phyloP scores from a whole-genome alignment of 345 rosid species.

The Erodium maritimum region DNA sequence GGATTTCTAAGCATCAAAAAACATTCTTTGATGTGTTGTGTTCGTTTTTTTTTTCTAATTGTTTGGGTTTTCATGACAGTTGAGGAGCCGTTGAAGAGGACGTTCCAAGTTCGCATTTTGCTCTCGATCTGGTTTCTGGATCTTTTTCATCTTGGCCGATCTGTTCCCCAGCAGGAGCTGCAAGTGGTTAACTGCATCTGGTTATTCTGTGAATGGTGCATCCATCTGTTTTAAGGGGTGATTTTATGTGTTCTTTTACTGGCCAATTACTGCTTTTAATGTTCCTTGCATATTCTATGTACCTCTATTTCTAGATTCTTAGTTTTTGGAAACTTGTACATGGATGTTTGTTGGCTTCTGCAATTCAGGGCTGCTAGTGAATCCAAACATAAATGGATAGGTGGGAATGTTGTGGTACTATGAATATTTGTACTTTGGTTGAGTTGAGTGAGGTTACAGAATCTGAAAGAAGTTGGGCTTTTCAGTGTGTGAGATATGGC shows the following conservation, averaged over 20 bases:
- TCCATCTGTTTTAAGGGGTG: not conserved
- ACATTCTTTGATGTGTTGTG: not conserved
- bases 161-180: slow-evolving; percentile 3
- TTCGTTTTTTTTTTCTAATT: not conserved
- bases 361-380: not conserved
- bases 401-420: not conserved
- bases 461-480: not conserved
- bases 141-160: slow-evolving; percentile 7
- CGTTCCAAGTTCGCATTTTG: slow-evolving; percentile 39
- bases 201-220: not conserved
- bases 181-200: not conserved
- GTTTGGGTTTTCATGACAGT: slow-evolving; percentile 24
- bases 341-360: not conserved
- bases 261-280: not conserved
- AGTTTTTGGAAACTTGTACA: not conserved
- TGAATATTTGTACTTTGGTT: not conserved
- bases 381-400: not conserved
- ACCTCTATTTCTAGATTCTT: not conserved
- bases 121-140: not conserved
- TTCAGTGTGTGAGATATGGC: not conserved
- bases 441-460: not conserved
- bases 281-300: not conserved
- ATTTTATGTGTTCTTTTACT: not conserved
- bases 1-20: not conserved
- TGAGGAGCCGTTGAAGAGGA: slow-evolving; percentile 44